Evolutionary conservation across 257 asterid genomes (phyloP).

Genomic region (Solanum virginianum): DNA sequence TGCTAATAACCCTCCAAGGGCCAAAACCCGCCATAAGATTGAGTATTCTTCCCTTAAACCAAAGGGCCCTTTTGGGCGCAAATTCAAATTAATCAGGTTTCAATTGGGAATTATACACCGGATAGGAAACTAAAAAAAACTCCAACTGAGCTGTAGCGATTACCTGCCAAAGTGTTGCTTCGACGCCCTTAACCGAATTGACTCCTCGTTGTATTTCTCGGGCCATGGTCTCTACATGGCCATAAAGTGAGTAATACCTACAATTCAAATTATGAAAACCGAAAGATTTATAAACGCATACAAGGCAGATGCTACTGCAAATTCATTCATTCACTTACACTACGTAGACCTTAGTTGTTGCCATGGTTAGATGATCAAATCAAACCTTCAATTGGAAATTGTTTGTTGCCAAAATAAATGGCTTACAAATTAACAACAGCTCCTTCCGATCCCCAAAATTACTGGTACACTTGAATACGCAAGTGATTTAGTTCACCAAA

Average conservation of each 20-base stretch:
- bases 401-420: background rate
- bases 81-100: background rate
- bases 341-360: constrained; percentile 50
- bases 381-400: background rate
- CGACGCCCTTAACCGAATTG: constrained; percentile 58
- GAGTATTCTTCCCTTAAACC: too few relatives aligned
- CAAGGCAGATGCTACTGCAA: background rate
- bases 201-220: constrained; percentile 74
- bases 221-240: constrained; percentile 84
- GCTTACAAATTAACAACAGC: background rate
- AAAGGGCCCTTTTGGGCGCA: accelerated
- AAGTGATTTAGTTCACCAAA: background rate
- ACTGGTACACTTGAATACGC: background rate
- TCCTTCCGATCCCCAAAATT: background rate
- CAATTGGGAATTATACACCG: accelerated
- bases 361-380: constrained; percentile 18
- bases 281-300: background rate
- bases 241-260: constrained; percentile 74
- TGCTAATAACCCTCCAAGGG: background rate
- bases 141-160: background rate
- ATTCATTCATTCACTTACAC: constrained; percentile 31
- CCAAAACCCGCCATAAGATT: background rate
- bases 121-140: too few relatives aligned
- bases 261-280: background rate
- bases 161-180: constrained; percentile 90